These are phyloP conservation scores for Phialocephala sp. DNA, from an alignment of 2,329 filamentous ascomycete genomes.

Conservation along the genomic window DNA sequence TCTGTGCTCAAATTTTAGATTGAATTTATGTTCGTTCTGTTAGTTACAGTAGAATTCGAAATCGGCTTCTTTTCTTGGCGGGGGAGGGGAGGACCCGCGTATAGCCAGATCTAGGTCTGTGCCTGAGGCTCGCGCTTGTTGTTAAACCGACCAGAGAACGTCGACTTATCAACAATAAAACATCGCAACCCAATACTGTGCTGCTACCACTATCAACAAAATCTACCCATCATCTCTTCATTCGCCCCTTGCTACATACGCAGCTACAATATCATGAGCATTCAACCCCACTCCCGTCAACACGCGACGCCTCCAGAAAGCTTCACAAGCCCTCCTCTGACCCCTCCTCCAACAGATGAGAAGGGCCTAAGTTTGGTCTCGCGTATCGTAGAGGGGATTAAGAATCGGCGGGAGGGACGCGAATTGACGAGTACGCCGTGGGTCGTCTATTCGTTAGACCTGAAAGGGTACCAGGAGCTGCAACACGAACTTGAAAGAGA, in stretches of 20 bases:
- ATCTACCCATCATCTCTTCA: conserved; percentile 18
- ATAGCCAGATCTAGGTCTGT: too few species aligned
- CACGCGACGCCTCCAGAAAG: conserved; percentile 25
- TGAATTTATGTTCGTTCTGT: too few species aligned
- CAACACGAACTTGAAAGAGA: conserved; percentile 24
- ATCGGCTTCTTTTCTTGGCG: too few species aligned
- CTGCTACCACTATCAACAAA: conserved; percentile 14
- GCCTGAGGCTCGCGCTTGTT: too few species aligned
- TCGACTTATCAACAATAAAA: neutral
- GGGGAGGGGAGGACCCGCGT: too few species aligned
- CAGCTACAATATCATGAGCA: conserved; percentile 23
- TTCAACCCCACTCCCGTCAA: conserved; percentile 23
- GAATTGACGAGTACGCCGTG: conserved; percentile 22
- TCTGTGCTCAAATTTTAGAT: too few species aligned
- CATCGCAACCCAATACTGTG: neutral
- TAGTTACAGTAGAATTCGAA: too few species aligned
- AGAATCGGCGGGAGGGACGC: conserved; percentile 18
- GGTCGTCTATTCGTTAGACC: conserved; percentile 22
- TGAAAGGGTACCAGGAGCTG: conserved; percentile 28
- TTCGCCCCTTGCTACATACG: conserved; percentile 5
- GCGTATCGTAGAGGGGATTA: conserved; percentile 26
- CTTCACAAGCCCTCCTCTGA: conserved; percentile 27
- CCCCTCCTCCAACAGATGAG: conserved; percentile 32
- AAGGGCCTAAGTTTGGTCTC: conserved; percentile 22
- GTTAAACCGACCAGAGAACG: too few species aligned